Conservation (phyloP, 495 filamentous ascomycete genomes). For the Daldinia grandis region DNA sequence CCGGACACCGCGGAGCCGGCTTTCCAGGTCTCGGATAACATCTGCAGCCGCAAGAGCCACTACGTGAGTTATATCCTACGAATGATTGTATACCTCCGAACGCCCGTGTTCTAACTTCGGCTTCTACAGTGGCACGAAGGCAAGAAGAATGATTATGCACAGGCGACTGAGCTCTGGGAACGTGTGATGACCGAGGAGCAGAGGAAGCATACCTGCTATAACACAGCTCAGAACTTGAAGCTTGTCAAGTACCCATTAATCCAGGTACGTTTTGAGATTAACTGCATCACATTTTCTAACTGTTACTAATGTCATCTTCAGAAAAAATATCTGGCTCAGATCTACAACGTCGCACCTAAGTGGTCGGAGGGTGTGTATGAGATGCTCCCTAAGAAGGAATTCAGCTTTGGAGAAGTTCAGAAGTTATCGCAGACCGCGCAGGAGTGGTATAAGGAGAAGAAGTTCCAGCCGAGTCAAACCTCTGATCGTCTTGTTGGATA, state of each 20-base stretch:
- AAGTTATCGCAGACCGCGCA: conserved; percentile 50
- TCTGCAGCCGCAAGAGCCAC: conserved; percentile 62
- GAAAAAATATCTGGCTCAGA: conserved; percentile 64
- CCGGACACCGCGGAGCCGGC: conserved; percentile 63
- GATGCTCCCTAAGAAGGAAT: conserved; percentile 52
- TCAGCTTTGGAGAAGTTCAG: conserved; percentile 54
- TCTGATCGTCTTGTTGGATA: conserved; percentile 28
- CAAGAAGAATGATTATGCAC: conserved; percentile 62
- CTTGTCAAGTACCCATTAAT: conserved; percentile 46
- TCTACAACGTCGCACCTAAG: conserved; percentile 59
- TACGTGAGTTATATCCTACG: conserved; percentile 35
- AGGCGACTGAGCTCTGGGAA: conserved; percentile 59
- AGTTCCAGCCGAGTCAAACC: conserved; percentile 46
- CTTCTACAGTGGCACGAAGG: conserved; percentile 56
- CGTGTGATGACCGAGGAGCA: conserved; percentile 57
- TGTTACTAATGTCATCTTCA: conserved; percentile 40
- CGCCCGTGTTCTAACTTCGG: not conserved
- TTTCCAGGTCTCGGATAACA: conserved; percentile 58
- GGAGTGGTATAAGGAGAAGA: conserved; percentile 54
- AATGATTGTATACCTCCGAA: not conserved
- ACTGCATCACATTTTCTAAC: not conserved
- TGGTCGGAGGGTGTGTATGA: conserved; percentile 60
- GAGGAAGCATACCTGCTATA: conserved; percentile 55
- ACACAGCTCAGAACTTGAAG: conserved; percentile 56
- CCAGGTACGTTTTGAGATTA: conserved; percentile 21